Base-by-base conservation (phyloP, 257 asterid genomes). In the Fraxinus quadrangulata region DNA sequence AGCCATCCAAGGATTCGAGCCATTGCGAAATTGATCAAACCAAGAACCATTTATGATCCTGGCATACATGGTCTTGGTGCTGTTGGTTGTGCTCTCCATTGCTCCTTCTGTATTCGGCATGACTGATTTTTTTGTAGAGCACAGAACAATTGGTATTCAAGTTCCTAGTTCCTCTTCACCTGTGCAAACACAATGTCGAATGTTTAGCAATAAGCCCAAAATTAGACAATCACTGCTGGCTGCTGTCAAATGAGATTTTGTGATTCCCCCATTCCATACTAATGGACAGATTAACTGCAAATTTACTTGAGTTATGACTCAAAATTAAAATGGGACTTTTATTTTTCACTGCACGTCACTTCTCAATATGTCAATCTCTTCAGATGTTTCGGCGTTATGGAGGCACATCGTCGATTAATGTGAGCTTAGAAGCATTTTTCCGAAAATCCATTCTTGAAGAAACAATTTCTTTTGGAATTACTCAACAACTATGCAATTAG, bases 1-100 rank as follows among this genome's bases (percentile, higher is more conserved):
- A 33, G 91, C 91, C 87, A 87, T 87, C 91, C 91, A 87, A 66
- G 91, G 91, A 78, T 87, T 87, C 37, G 89, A 87, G 45, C 91
- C 89, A 80, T 78, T 54, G 0, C 85, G 82, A 74, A 87, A 87
- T 67, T 87, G 91, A 75, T 81, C 78, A 47, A 87, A 70, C 91
- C 91, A 87, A 21, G 87, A 87, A 5, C 91, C 91, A 5, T 75
- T 77, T 67, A 76, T 70, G 45, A 87, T 81, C 80, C 80, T 81
- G 19, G 84, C 67, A 75, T 87, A 85, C 59, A 81, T 81, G 23
- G 70, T 78, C 73, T 34, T 72, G 56, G 73, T 74, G 5, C 30
- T 78, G 66, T 78, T 77, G 31, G 42, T 78, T 45, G 76, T 76
- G 34, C 81, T 59, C 81, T 85, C 89, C 88, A 84, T 84, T 73